Evolutionary conservation across 768 basidiomycete species (phyloP).

Genomic region (Calocybe cyanea): DNA sequence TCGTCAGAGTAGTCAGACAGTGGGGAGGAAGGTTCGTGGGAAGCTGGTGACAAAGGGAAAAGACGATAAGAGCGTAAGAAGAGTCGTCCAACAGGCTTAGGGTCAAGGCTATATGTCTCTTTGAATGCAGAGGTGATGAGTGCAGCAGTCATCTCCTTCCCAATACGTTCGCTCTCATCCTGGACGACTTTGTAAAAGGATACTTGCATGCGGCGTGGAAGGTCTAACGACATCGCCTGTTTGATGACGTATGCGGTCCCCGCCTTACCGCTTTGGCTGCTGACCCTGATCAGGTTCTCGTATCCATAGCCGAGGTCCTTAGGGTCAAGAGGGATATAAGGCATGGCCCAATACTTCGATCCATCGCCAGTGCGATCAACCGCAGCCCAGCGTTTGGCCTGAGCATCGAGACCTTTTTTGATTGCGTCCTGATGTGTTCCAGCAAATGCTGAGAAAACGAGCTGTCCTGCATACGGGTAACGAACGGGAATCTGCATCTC

Average conservation of each 20-base stretch:
- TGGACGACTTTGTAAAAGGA: constrained; percentile 79
- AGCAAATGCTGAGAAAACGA: constrained; percentile 85
- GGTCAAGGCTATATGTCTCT: constrained; percentile 58
- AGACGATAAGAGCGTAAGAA: constrained; percentile 62
- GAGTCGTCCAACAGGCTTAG: constrained; percentile 62
- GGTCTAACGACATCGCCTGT: constrained; percentile 67
- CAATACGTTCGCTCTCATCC: constrained; percentile 65
- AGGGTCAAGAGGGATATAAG: constrained; percentile 83
- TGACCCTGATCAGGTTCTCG: constrained; percentile 86
- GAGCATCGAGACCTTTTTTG: constrained; percentile 81
- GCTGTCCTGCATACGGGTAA: constrained; percentile 79
- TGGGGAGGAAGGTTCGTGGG: constrained; percentile 33
- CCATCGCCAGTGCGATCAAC: constrained; percentile 44
- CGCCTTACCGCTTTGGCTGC: constrained; percentile 85
- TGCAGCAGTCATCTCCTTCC: constrained; percentile 74
- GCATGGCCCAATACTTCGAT: constrained; percentile 64
- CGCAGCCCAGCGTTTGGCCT: constrained; percentile 45
- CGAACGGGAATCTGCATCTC: constrained; percentile 76
- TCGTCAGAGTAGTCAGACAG: constrained; percentile 45
- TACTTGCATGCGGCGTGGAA: constrained; percentile 80
- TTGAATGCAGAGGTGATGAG: constrained; percentile 75
- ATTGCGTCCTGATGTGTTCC: constrained; percentile 85
- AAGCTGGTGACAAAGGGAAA: constrained; percentile 37
- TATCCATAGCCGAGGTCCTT: constrained; percentile 81
- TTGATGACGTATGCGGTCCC: constrained; percentile 83